Evolutionary conservation across 805 yeast genomes (phyloP), one percentile per base, ranked within the genome.

Genomic region (Lipomyces spencermartinsiae): DNA sequence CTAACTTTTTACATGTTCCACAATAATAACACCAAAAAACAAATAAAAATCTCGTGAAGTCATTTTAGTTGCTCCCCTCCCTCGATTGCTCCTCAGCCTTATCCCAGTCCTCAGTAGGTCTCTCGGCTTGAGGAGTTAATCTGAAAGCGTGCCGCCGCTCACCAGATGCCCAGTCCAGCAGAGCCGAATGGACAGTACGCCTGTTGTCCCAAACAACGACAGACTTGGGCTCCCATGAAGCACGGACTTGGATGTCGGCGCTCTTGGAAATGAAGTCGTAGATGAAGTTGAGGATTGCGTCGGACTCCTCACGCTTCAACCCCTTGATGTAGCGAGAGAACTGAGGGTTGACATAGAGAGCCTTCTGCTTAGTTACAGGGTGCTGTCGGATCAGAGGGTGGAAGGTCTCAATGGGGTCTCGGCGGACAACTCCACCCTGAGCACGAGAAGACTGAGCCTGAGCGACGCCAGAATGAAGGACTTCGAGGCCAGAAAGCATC

Each of bases 61-160:
- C 56, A 25, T 16, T 51, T 31, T 53, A 53, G n/a, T 53, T 53
- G 56, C 33, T 19, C 16, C 19, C 7, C 57, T 31, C 56, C 37
- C 56, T 35, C 43, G 58, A 34, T 31, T 61, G 35, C 61, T 60
- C 49, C 56, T 22, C 31, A 53, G 34, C 34, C 31, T 53, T 22
- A 14, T 64, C 66, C 59, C 54, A 59, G 57, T 55, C 49, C 51
- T 64, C 66, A 22, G 70, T 67, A 2, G 93, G 93, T 76, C 89
- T 82, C 76, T 90, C 94, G 22, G 89, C 94, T 76, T 87, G 86
- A 4, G 93, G 91, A 34, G 93, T 90, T 67, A 89, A 82, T 79
- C 94, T 84, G 80, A 87, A 87, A 16, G 90, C 90, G 73, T 90
- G 94, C 78, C 95, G 85, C 29, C 86, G 81, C 46, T 83, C 85